Conservation (phyloP, 352 stramenopile species). For the Globisporangium mamillatum region DNA sequence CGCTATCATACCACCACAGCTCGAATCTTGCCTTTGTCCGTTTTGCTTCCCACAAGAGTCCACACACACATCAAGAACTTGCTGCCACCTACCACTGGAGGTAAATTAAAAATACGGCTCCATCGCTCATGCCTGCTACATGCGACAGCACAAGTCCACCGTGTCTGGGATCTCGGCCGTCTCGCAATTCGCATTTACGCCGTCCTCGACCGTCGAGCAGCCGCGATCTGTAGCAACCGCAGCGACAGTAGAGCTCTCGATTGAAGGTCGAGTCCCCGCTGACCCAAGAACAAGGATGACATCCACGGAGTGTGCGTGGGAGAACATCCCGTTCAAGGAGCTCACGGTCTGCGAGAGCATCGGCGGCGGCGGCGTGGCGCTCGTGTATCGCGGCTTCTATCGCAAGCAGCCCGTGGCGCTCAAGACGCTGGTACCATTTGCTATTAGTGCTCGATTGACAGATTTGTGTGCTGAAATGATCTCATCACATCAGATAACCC, state of each 20-base stretch:
- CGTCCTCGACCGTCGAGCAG: conserved; percentile 7
- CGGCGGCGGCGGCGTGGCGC: conserved; percentile 83
- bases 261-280: background rate
- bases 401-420: conserved; percentile 69
- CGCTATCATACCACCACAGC: no score
- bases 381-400: conserved; percentile 87
- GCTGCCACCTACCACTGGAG: background rate
- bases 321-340: conserved; percentile 77
- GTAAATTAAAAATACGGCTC: conserved; percentile 7
- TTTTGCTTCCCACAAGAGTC: background rate
- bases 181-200: conserved; percentile 10
- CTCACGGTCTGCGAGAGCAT: conserved; percentile 83
- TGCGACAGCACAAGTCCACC: conserved; percentile 14
- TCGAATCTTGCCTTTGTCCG: background rate
- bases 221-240: background rate
- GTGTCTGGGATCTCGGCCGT: conserved; percentile 15
- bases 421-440: conserved; percentile 76
- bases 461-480: no score
- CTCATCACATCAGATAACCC: no score
- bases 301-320: conserved; percentile 32
- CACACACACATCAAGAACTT: background rate
- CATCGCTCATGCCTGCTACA: background rate
- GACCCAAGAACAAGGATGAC: background rate
- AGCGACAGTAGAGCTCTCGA: background rate
- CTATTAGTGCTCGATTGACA: no score